These are phyloP conservation scores for Russula emetica DNA, from an alignment of 768 basidiomycete genomes.

Conservation along the genomic window DNA sequence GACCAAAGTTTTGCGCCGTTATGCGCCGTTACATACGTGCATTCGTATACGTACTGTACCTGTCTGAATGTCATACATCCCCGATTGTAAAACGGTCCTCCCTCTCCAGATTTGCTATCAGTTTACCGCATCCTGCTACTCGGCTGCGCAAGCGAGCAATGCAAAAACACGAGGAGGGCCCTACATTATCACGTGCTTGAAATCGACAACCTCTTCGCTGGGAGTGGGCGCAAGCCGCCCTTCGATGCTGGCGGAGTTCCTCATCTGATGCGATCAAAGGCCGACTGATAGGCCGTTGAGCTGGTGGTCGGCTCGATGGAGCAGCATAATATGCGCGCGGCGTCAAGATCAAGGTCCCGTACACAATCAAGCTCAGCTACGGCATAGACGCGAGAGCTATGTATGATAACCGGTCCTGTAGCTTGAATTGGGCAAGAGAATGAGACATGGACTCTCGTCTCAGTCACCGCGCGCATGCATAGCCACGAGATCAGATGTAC, in stretches of 20 bases:
- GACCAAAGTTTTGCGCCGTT: neutral
- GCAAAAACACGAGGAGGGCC: neutral
- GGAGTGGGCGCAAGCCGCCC: neutral
- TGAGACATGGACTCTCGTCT: neutral
- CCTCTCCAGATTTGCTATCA: neutral
- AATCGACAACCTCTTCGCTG: too few species aligned
- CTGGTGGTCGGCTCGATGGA: neutral
- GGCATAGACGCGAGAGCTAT: neutral
- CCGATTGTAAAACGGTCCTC: neutral
- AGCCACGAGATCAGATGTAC: neutral
- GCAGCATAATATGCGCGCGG: neutral
- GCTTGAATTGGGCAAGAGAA: neutral
- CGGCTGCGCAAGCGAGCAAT: conserved; percentile 19
- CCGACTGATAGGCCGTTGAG: neutral
- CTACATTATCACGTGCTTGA: conserved; percentile 15
- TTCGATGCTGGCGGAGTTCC: neutral
- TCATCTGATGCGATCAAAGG: neutral
- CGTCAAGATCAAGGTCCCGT: neutral
- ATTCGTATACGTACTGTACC: too few species aligned
- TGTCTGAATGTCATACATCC: neutral
- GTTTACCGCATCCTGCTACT: conserved; percentile 3
- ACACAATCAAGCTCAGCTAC: neutral
- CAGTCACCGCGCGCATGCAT: neutral
- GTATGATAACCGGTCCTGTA: neutral
- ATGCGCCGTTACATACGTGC: neutral